These are phyloP conservation scores for Botrytis paeoniae DNA, from an alignment of 2,329 filamentous ascomycete species.

Conservation along the genomic window DNA sequence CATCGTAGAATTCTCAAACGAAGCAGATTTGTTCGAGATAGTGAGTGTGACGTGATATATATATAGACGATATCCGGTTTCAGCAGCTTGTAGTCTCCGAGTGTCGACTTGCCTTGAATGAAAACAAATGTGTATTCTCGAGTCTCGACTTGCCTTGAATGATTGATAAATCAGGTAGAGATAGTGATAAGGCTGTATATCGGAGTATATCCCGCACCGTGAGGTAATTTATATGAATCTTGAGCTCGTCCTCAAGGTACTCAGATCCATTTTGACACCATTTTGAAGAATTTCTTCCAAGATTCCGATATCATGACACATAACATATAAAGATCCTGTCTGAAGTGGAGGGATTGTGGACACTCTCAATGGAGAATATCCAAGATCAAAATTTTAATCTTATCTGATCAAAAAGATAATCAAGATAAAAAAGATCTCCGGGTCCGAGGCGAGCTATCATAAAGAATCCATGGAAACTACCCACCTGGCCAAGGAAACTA, in stretches of 20 bases:
- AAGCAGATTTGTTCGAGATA: too few relatives aligned
- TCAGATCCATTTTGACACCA: neutral
- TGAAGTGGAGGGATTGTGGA: neutral
- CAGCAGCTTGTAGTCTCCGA: neutral
- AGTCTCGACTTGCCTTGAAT: neutral
- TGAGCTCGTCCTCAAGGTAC: neutral
- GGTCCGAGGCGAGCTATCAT: neutral
- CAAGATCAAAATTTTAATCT: neutral
- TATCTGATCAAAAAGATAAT: conserved; percentile 19
- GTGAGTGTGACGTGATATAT: neutral
- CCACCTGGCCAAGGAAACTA: neutral
- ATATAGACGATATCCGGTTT: neutral
- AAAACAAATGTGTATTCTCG: neutral
- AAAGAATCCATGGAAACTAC: neutral
- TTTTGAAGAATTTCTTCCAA: neutral
- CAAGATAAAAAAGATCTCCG: neutral
- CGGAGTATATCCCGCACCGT: neutral
- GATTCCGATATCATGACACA: neutral
- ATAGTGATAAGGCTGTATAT: neutral
- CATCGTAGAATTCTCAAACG: neutral
- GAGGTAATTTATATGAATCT: conserved; percentile 3
- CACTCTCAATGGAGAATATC: neutral
- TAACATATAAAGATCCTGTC: neutral
- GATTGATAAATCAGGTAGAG: neutral
- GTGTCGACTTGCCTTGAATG: neutral